Evolutionary conservation across 306 rosid genomes (phyloP), one percentile per base, ranked within the genome.

Genomic region (Senna tora): DNA sequence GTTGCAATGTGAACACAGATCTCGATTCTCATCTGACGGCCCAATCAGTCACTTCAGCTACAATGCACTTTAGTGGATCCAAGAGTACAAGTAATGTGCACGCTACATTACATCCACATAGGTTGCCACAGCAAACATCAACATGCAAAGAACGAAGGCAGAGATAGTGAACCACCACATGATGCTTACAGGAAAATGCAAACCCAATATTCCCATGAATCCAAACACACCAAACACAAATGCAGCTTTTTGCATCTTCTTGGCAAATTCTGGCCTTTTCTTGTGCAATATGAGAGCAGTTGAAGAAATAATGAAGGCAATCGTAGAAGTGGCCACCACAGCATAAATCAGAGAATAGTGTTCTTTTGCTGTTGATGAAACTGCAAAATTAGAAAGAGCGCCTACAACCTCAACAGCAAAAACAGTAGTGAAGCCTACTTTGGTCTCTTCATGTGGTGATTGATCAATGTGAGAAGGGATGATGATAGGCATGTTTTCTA

Each of bases 211-310:
- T 14, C 38, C 69, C 36, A 64, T 1, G 69, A 20, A 42, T 13
- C 69, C 69, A 13, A 64, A 64, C 10, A 38, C 17, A 6, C 69
- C 69, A 21, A 42, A 42, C 38, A 64, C 21, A 64, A 64, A 64
- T 7, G 53, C 69, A 12, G 10, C 69, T 4, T 22, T 55, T 12
- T 55, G 61, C 61, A 55, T 55, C 61, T 12, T 2, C 16, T 55
- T 11, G 5, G 61, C 16, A 22, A n/a, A 6, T 0, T 2, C 61
- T 10, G n/a, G 61, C 61, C n/a, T 22, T 55, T 55, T 55, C 13
- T 0, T 22, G 11, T 4, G 36, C 0, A 64, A 13, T 6, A 22
- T 6, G 5, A 21, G 3, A 22, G 53, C 54, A 12, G 69, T 14
- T 41, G 53, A 21, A 22, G 53, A 64, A 41, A 64, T 25, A 22